Percentiles rank a stretch among this genome's conserved stretches.
Conservation (phyloP, 129 eudicot species). For the Lonicera japonica region DNA sequence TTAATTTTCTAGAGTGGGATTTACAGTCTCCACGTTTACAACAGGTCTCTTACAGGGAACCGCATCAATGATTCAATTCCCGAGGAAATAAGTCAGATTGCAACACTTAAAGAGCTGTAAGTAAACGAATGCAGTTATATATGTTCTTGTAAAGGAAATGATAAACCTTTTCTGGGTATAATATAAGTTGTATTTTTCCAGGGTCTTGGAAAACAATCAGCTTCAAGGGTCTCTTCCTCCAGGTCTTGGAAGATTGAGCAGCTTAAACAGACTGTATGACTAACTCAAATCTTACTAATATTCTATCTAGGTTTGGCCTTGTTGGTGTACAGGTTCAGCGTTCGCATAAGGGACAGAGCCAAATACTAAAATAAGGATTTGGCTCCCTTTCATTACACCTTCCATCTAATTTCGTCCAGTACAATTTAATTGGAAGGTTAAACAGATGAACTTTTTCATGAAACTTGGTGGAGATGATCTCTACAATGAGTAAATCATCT, state of each 20-base stretch:
- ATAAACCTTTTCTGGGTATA: background rate
- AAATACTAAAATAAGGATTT: too few relatives aligned
- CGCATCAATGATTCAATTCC: constrained; percentile 71
- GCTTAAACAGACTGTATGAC: constrained; percentile 63
- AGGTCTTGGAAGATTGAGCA: constrained; percentile 45
- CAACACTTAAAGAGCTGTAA: constrained; percentile 44
- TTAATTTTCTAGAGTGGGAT: background rate
- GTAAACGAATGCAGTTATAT: background rate
- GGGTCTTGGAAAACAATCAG: constrained; percentile 64
- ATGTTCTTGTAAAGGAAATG: background rate
- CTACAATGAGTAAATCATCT: too few relatives aligned
- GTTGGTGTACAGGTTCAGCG: too few relatives aligned
- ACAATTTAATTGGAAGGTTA: too few relatives aligned
- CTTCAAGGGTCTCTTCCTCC: constrained; percentile 64
- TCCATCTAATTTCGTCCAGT: too few relatives aligned
- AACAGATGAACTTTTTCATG: too few relatives aligned
- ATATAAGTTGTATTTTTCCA: constrained; percentile 19
- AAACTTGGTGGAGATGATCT: too few relatives aligned
- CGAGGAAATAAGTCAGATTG: constrained; percentile 56
- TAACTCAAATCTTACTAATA: too few relatives aligned
- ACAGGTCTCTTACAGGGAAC: constrained; percentile 71
- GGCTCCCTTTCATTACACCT: too few relatives aligned
- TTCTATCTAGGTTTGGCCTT: too few relatives aligned
- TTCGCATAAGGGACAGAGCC: too few relatives aligned
- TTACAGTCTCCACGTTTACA: constrained; percentile 3